These are phyloP conservation scores for Kwoniella heveanensis DNA, from an alignment of 768 basidiomycete genomes.

Conservation along the genomic window DNA sequence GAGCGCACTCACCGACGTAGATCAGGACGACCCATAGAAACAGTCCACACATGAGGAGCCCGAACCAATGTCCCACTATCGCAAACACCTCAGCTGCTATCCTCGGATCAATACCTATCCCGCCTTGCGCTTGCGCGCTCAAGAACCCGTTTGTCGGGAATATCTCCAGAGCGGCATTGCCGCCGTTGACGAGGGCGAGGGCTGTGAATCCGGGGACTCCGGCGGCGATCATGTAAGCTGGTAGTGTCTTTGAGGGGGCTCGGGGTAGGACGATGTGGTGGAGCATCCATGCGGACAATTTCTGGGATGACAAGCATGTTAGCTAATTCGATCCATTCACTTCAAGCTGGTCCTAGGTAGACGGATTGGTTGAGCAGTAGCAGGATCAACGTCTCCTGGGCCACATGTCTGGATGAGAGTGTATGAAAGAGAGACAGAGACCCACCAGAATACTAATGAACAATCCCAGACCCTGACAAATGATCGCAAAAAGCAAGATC, in stretches of 20 bases:
- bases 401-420: too few species aligned
- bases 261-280: conserved; percentile 9
- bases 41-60: background rate
- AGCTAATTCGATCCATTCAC: too few species aligned
- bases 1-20: conserved; percentile 1
- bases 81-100: conserved; percentile 7
- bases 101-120: background rate
- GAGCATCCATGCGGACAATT: conserved; percentile 9
- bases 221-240: conserved; percentile 8
- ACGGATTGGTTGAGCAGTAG: too few species aligned
- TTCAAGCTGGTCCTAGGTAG: too few species aligned
- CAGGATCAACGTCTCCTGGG: too few species aligned
- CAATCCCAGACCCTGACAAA: conserved; percentile 7
- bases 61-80: conserved; percentile 1
- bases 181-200: conserved; percentile 3
- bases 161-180: conserved; percentile 8
- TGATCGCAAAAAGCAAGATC: conserved; percentile 8
- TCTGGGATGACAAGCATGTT: background rate
- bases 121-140: background rate
- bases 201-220: conserved; percentile 10
- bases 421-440: too few species aligned
- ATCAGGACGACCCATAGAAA: conserved; percentile 8
- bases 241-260: conserved; percentile 4
- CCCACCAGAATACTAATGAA: conserved; percentile 10
- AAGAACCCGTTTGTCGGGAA: conserved; percentile 1